Evolutionary conservation across 345 rosid species (phyloP), one percentile per base, ranked within the genome.

Genomic region (Corchorus olitorius): DNA sequence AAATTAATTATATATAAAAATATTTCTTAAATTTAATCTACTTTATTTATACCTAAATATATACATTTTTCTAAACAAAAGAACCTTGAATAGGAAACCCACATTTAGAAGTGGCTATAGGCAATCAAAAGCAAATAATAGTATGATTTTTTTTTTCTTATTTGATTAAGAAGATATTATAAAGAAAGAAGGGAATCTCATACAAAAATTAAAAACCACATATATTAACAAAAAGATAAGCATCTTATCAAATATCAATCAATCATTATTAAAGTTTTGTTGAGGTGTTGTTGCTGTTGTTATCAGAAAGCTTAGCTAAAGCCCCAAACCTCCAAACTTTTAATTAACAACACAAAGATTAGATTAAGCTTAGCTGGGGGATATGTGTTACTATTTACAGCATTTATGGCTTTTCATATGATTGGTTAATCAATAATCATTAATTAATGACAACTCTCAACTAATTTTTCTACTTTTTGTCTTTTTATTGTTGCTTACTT

Each of bases 381-480:
- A n/a, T 41, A 6, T 39, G 69, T 13, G 27, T 27, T 27, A 27
- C 27, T 27, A 27, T 64, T 46, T 20, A 1, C 37, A 16, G 48
- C 39, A 37, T 64, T 17, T 46, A 20, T 60, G 13, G 19, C n/a
- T 19, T 39, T 39, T 10, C 15, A 27, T 17, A 48, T 39, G 17
- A 64, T 17, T 64, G 33, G 17, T 64, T 64, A 64, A 64, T 64
- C 33, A 64, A 17, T 64, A 39, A 41, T 39, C 43, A 39, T 1
- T 39, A 39, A 39, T 41, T 64, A 41, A 64, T 64, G 22, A 43
- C 65, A 6, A 14, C 65, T 64, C 69, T 39, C 69, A 64, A 64
- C 69, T 8, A 64, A n/a, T 39, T 64, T 27, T 27, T 27, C 27
- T 27, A 27, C 43, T 39, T 39, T 39, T 39, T 39, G 4, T 39